Base-by-base conservation (phyloP, 139 green algal species). In the Helicosporidium sp. region DNA sequence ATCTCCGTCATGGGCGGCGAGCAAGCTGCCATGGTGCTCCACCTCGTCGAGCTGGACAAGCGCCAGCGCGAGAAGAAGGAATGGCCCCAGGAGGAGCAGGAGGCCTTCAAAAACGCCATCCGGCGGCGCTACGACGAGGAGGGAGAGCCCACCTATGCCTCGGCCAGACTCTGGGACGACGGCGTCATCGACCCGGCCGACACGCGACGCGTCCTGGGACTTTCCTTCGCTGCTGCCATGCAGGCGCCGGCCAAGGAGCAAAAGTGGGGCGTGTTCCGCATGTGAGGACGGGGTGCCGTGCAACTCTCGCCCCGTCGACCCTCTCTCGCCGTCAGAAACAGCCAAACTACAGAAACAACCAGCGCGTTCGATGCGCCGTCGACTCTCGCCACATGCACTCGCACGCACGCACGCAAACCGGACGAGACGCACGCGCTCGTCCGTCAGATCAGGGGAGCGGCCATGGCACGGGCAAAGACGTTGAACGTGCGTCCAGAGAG, bases 1-100 rank as follows among this genome's bases (percentile, higher is more conserved):
- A 89, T 95, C 57, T 67, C 54, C 8, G 85, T 95, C 35, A 93
- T 93, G 85, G 81, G 82, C 4, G 83, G 83, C 15, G 74, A 85
- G 39, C 80, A 93, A 58, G 84, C 85, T 2, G 75, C 78, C 39
- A 61, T 69, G 5, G 72, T 92, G 51, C 66, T 91, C 25, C 63
- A 74, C 13, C 62, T 78, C 55, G 83, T 94, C 5, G 80, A 93
- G 56, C 47, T 49, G 2, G 80, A 84, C 35, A 91, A 92, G 70
- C 54, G 66, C 16, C 46, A 58, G 46, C 51, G 82, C 7, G 56
- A 77, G 25, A 61, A 59, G 26, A 51, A 45, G 45, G 7, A 26
- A 2, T 92, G 81, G 83, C 43, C 63, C 0, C 43, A 46, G 34
- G 74, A 77, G 41, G 77, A 91, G 25, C 64, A 79, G 69, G 60